Evolutionary conservation across 2,329 filamentous ascomycete genomes (phyloP).

Genomic region (Epichloe bromicola): DNA sequence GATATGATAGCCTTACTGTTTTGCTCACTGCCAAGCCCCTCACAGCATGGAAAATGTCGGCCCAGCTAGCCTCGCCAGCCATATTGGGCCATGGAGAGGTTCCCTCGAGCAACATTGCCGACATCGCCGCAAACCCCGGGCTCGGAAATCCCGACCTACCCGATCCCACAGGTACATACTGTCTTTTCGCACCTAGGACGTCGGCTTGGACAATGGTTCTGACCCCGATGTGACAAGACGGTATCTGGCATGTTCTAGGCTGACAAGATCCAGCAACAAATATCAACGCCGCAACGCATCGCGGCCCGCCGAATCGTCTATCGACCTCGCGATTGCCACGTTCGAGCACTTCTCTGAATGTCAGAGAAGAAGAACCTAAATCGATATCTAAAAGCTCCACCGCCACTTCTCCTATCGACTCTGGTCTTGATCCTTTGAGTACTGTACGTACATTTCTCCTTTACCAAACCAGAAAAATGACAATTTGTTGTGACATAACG

Average conservation of each 20-base stretch:
- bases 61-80: slow-evolving; percentile 16
- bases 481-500: too few relatives aligned
- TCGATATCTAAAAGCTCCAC: slow-evolving; percentile 14
- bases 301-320: slow-evolving; percentile 7
- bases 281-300: slow-evolving; percentile 3
- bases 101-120: slow-evolving; percentile 14
- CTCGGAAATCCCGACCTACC: slow-evolving; percentile 14
- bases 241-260: neutral
- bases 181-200: neutral
- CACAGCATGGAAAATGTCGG: slow-evolving; percentile 25
- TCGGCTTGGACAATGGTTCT: neutral
- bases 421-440: slow-evolving; percentile 25
- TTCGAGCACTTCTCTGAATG: slow-evolving; percentile 46
- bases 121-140: slow-evolving; percentile 12
- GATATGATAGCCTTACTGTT: neutral
- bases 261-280: slow-evolving; percentile 4
- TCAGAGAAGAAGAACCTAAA: slow-evolving; percentile 20
- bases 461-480: neutral
- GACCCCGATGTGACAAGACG: neutral
- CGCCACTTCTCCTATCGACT: slow-evolving; percentile 12
- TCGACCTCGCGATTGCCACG: slow-evolving; percentile 26
- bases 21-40: neutral
- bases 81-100: slow-evolving; percentile 15
- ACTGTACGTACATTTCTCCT: slow-evolving; percentile 16
- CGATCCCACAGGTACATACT: slow-evolving; percentile 18